phyloP scores from a whole-genome alignment of 1,139 yeast genomes.

The Kazachstania sp. region DNA sequence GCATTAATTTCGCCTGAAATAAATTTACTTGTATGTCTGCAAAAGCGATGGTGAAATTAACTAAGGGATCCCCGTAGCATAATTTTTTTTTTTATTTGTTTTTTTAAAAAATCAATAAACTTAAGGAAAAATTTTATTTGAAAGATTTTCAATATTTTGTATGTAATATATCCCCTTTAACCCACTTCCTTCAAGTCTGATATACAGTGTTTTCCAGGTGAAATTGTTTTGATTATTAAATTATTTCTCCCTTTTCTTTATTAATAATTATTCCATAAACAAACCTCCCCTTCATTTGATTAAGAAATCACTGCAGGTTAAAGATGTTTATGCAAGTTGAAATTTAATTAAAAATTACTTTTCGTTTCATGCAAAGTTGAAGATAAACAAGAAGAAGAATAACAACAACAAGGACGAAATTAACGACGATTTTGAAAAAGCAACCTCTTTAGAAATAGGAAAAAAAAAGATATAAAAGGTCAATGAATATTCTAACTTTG shows the following conservation, averaged over 20 bases:
- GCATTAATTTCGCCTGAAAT: neutral
- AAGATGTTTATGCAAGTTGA: neutral
- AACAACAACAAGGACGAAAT: neutral
- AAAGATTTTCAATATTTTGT: too few relatives aligned
- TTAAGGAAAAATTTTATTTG: too few relatives aligned
- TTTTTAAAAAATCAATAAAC: too few relatives aligned
- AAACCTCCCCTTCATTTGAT: neutral
- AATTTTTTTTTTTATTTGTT: too few relatives aligned
- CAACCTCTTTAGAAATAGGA: neutral
- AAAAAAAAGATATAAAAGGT: conserved; percentile 2
- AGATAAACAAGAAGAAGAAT: too few relatives aligned
- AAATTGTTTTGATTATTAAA: neutral
- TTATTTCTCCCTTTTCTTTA: neutral
- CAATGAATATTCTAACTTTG: neutral
- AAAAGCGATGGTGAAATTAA: neutral
- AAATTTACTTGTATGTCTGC: too few relatives aligned
- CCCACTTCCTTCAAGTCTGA: too few relatives aligned
- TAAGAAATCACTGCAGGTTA: neutral
- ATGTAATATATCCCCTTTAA: too few relatives aligned
- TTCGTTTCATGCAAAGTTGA: neutral
- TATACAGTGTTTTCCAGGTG: too few relatives aligned
- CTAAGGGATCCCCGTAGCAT: neutral
- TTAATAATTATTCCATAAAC: neutral
- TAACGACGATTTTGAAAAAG: neutral
- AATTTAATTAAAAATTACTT: neutral